Evolutionary conservation across 1,284 basidiomycete species (phyloP), one percentile per base, ranked within the genome.

Genomic region (Mrakiaceae sp.): DNA sequence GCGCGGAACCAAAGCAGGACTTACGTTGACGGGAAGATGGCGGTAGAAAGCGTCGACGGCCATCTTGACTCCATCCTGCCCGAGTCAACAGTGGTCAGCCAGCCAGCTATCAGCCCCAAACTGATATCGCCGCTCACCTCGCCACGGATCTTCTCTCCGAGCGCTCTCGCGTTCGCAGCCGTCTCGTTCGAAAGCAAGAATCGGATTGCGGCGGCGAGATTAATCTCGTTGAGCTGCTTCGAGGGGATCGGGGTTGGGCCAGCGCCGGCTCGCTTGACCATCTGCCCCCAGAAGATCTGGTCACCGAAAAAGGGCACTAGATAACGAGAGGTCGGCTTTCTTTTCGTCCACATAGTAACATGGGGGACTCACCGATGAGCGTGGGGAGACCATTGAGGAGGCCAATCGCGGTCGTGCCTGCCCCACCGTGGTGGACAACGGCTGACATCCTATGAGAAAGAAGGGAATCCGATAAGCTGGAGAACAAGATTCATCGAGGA

Each of bases 221-320:
- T 82, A n/a, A 82, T 78, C 0, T 76, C 76, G 14, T 74, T 78
- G 7, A 87, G 75, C 42, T 80, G 72, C 63, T 81, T 81, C 49
- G 83, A 80, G 5, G 80, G 81, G 60, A 84, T 83, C 8, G 83
- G 83, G 48, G 77, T 74, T 0, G 84, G 83, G 5, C 86, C 86
- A 2, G 84, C 84, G 8, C 83, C 84, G 14, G 84, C 80, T 65
- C 78, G 78, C 61, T 83, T 76, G n/a, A 87, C 82, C 81, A 85
- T 85, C 39, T 76, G 72, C 1, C 48, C 48, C 48, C 48, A 49
- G 9, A 8, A 49, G 14, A 49, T 9, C 48, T 49, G 48, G 14
- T 49, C 48, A 8, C 85, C 86, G 72, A 87, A 87, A 75, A 84
- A 86, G 0, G 84, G 84, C 1, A 86, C 81, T 0, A 87, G 79